Base-by-base conservation (phyloP, 208 protist genomes). In the Crithidia sp. region DNA sequence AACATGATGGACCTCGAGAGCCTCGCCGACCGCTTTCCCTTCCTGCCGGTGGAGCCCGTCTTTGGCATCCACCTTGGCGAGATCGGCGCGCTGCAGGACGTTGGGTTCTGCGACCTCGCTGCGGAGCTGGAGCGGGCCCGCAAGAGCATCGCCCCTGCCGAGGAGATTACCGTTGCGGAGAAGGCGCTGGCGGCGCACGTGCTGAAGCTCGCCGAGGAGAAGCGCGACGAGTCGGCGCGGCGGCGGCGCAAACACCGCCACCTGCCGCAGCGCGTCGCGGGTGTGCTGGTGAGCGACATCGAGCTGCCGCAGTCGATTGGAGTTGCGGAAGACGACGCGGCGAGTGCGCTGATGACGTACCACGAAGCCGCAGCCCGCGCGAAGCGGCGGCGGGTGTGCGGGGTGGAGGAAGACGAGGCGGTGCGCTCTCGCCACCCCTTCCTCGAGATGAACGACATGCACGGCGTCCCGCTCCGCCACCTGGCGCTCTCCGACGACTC, bases 381-480 rank as follows among this genome's bases (percentile, higher is more conserved):
- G 55, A 16, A 28, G 40, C 36, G 19, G 55, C 55, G 57, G 14
- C 28, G 28, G 28, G 28, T 28, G 28, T 28, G 28, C 1, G 28
- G 28, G 28, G 28, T 28, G 28, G 28, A 28, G 28, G 28, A 28
- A 1, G 28, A 28, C 28, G 28, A n/a, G 64, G 55, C 49, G 28
- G 87, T 92, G 37, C 87, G 85, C 61, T 74, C 85, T 2, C 87
- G 85, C 7, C 69, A 92, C 74, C 89, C 89, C 7, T 94, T 86
- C 75, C 60, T 94, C 55, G 87, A 89, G 57, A 77, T 64, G 58
- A 28, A 28, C 28, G 28, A 28, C 28, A 28, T 28, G 28, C 28
- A 28, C 28, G 28, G 28, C 28, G 64, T 13, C 0, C 90, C 90
- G 4, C 47, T 92, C 39, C 77, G 81, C 2, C 74, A 90, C 39